Evolutionary conservation across 1,139 yeast species (phyloP).

Genomic region (Pneumocystis carinii): DNA sequence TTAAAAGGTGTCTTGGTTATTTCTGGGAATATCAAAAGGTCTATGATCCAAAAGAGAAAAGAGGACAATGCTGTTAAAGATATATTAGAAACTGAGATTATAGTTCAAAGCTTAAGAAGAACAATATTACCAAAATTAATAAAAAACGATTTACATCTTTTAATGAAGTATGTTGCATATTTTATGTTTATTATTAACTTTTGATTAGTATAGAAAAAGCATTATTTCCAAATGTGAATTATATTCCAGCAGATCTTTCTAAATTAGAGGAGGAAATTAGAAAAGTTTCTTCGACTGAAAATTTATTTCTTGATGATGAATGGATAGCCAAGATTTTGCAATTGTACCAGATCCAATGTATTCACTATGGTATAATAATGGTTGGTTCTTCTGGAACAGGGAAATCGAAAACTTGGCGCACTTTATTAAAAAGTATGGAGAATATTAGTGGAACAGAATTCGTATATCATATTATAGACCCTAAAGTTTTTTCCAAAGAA

Average conservation of each 20-base stretch:
- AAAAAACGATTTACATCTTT: constrained; percentile 33
- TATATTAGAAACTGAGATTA: constrained; percentile 28
- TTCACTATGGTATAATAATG: constrained; percentile 68
- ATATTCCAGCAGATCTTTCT: constrained; percentile 16
- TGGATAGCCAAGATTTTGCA: constrained; percentile 52
- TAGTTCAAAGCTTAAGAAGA: constrained; percentile 42
- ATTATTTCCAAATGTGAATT: constrained; percentile 21
- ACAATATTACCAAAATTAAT: constrained; percentile 54
- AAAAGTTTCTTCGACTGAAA: constrained; percentile 18
- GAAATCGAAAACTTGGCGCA: constrained; percentile 44
- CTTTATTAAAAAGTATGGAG: constrained; percentile 35
- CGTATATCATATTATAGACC: constrained; percentile 42
- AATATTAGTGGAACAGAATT: constrained; percentile 28
- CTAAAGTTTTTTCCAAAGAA: constrained; percentile 57
- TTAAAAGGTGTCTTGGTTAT: constrained; percentile 48
- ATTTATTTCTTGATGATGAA: constrained; percentile 22
- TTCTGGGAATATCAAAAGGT: constrained; percentile 40
- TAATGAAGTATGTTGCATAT: constrained; percentile 20
- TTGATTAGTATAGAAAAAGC: constrained; percentile 19
- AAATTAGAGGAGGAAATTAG: constrained; percentile 15
- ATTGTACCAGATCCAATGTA: constrained; percentile 44
- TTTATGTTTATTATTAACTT: not conserved
- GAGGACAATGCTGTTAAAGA: constrained; percentile 3
- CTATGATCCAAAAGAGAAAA: not conserved
- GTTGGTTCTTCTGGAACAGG: constrained; percentile 72